A percentile compares a stretch with the other conserved stretches of the same genome.
phyloP scores from a whole-genome alignment of 2,329 filamentous ascomycete species.

The Myriosclerotinia scirpicola region DNA sequence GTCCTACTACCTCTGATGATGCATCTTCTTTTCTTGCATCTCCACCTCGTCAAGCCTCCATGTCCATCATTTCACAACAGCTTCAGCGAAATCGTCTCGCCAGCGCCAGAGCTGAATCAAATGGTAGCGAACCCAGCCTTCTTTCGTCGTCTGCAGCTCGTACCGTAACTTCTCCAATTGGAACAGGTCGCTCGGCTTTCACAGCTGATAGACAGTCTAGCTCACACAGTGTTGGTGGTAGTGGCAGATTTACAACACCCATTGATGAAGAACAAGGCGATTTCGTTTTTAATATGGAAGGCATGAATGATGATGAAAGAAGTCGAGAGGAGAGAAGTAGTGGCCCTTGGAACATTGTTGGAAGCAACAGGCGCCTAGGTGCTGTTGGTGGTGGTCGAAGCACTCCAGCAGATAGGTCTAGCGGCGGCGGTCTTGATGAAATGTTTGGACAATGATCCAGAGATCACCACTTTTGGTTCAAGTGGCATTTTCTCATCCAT shows the following conservation, averaged over 20 bases:
- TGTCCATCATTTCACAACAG: slow-evolving; percentile 61
- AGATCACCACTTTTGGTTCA: not conserved
- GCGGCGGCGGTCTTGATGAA: slow-evolving; percentile 25
- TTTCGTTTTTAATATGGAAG: slow-evolving; percentile 67
- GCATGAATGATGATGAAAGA: slow-evolving; percentile 61
- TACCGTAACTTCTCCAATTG: slow-evolving; percentile 45
- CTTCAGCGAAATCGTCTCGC: slow-evolving; percentile 58
- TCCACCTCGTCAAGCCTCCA: slow-evolving; percentile 44
- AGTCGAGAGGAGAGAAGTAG: slow-evolving; percentile 43
- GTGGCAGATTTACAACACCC: slow-evolving; percentile 60
- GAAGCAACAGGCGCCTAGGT: slow-evolving; percentile 31
- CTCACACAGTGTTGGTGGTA: slow-evolving; percentile 51
- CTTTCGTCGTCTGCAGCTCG: slow-evolving; percentile 47
- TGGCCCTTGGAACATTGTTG: slow-evolving; percentile 37
- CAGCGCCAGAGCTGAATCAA: slow-evolving; percentile 44
- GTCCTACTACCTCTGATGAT: slow-evolving; percentile 39
- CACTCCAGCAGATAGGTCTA: slow-evolving; percentile 10
- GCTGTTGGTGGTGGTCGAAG: slow-evolving; percentile 30
- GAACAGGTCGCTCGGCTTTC: slow-evolving; percentile 44
- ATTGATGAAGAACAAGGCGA: slow-evolving; percentile 65
- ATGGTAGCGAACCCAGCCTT: slow-evolving; percentile 50
- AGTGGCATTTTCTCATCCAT: not conserved
- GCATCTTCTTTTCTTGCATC: slow-evolving; percentile 39
- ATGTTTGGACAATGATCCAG: slow-evolving; percentile 28
- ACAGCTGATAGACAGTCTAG: slow-evolving; percentile 58